These are phyloP conservation scores for Fragilaria crotonensis DNA, from an alignment of 108 stramenopile genomes.

Conservation along the genomic window DNA sequence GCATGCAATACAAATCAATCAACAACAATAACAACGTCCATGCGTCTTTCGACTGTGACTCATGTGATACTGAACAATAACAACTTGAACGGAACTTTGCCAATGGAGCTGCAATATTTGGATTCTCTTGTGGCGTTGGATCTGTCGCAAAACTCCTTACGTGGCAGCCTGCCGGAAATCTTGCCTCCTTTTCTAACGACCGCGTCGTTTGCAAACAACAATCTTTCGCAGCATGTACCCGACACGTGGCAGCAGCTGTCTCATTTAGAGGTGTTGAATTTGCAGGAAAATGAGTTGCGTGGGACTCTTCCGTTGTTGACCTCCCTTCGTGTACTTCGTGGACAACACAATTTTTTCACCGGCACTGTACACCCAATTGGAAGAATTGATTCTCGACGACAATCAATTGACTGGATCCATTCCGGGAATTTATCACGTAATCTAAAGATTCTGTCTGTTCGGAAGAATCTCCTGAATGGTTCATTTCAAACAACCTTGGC, in stretches of 20 bases:
- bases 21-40: not conserved
- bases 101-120: not conserved
- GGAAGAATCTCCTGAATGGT: not conserved
- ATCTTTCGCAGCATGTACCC: not conserved
- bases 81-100: not conserved
- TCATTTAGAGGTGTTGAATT: not conserved
- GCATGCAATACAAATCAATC: not conserved
- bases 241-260: not conserved
- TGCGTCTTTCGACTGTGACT: not conserved
- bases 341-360: not conserved
- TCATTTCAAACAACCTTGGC: not conserved
- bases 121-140: not conserved
- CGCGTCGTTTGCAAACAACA: not conserved
- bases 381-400: not conserved
- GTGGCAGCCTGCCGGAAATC: not conserved
- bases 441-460: not conserved
- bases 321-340: not conserved
- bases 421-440: not conserved
- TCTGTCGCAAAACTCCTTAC: not conserved
- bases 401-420: conserved; percentile 1
- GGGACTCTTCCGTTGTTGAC: not conserved
- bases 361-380: not conserved
- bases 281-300: not conserved
- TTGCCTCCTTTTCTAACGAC: not conserved
- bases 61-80: not conserved